Percentiles rank a stretch among this genome's conserved stretches.
These are phyloP conservation scores for Ampelocalamus luodianensis DNA, from an alignment of 176 grass and related monocot genomes.

Conservation along the genomic window DNA sequence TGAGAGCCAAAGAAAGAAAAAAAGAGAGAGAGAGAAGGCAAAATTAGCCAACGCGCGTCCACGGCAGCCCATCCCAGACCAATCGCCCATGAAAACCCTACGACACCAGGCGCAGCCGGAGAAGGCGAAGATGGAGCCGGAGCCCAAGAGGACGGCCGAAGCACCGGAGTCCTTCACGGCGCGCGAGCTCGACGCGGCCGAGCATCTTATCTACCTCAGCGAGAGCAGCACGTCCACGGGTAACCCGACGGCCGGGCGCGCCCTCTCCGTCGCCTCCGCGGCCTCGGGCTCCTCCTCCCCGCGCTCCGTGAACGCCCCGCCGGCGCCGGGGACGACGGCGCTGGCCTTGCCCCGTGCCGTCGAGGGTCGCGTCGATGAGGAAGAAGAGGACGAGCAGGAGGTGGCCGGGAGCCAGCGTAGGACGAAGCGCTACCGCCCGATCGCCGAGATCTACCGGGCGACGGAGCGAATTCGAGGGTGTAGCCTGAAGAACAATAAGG, in stretches of 20 bases:
- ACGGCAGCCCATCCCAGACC: slow-evolving; percentile 23
- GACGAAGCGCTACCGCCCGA: slow-evolving; percentile 53
- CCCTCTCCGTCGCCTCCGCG: not conserved
- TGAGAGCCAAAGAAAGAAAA: not conserved
- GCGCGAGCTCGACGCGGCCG: slow-evolving; percentile 52
- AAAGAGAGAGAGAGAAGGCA: not conserved
- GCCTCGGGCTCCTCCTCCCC: slow-evolving; percentile 39
- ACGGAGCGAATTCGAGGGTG: slow-evolving; percentile 39
- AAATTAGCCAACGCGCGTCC: slow-evolving; percentile 35
- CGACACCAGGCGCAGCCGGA: not conserved
- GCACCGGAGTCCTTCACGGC: slow-evolving; percentile 35
- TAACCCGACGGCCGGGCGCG: not conserved
- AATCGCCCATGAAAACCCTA: slow-evolving; percentile 39
- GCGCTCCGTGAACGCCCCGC: slow-evolving; percentile 46
- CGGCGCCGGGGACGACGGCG: not conserved
- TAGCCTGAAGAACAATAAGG: slow-evolving; percentile 31
- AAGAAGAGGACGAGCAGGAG: slow-evolving; percentile 41
- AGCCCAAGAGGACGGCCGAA: too few species aligned
- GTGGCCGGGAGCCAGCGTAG: slow-evolving; percentile 34
- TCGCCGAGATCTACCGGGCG: slow-evolving; percentile 58
- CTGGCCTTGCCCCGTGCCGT: not conserved
- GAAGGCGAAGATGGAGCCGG: not conserved
- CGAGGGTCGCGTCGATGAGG: not conserved
- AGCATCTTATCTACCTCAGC: slow-evolving; percentile 51
- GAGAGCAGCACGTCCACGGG: slow-evolving; percentile 41